phyloP scores from a whole-genome alignment of 83 land plant genomes.

The Picea abies region DNA sequence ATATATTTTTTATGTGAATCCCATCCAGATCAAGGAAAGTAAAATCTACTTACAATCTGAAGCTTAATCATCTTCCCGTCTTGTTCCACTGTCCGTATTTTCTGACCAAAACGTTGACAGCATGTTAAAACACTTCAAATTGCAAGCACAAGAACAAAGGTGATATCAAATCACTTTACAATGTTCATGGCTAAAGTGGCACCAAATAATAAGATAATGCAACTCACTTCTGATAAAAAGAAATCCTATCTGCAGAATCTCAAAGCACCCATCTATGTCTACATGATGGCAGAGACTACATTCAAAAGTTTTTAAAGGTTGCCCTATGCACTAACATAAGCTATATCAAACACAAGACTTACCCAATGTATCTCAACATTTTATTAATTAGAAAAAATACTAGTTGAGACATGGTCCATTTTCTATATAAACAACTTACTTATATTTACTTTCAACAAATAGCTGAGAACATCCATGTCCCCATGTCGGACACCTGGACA shows the following conservation, averaged over 20 bases:
- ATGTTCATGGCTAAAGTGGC: background rate
- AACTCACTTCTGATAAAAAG: background rate
- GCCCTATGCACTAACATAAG: background rate
- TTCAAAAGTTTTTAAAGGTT: background rate
- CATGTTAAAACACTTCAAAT: background rate
- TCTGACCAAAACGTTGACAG: conserved; percentile 27
- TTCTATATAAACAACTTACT: background rate
- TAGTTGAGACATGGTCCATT: background rate
- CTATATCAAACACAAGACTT: background rate
- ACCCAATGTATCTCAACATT: background rate
- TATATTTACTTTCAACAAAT: background rate
- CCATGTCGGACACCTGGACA: no score
- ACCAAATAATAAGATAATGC: background rate
- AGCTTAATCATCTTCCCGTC: conserved; percentile 95
- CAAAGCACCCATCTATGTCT: background rate
- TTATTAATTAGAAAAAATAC: background rate
- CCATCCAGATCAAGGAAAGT: background rate
- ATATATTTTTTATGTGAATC: background rate
- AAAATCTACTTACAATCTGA: conserved; percentile 66
- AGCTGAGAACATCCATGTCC: no score
- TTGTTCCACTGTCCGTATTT: conserved; percentile 89
- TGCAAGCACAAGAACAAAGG: background rate
- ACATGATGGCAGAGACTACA: background rate
- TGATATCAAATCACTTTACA: background rate
- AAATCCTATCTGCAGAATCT: background rate